Evolutionary conservation across 257 asterid genomes (phyloP).

Genomic region (Solanum peruvianum): DNA sequence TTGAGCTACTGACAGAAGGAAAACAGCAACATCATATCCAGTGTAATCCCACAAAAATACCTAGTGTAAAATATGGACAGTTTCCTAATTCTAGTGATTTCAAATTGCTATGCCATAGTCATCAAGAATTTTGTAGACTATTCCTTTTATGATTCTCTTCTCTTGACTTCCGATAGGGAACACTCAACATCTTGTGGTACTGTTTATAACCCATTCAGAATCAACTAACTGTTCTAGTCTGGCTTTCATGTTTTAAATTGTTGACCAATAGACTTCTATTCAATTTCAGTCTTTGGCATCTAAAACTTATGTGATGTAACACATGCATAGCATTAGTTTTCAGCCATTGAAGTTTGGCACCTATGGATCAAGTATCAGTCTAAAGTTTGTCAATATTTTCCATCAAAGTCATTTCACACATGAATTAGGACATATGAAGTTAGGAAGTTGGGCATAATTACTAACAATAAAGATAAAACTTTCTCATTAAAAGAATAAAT

Average conservation of each 20-base stretch:
- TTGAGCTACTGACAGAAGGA: background rate
- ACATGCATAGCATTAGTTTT: background rate
- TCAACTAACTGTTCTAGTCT: background rate
- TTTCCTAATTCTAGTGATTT: background rate
- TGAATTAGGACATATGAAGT: background rate
- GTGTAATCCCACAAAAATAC: background rate
- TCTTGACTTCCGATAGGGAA: background rate
- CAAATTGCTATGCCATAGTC: background rate
- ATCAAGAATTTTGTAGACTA: background rate
- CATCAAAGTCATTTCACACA: background rate
- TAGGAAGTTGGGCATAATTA: background rate
- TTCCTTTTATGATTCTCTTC: slow-evolving; percentile 1
- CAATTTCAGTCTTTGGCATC: background rate
- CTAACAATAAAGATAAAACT: background rate
- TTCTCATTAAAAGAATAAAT: background rate
- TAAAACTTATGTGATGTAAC: background rate
- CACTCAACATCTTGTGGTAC: background rate
- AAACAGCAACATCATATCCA: background rate
- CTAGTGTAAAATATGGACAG: background rate
- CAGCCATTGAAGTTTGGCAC: background rate
- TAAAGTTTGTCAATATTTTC: background rate
- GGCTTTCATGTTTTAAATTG: background rate
- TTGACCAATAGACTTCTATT: background rate
- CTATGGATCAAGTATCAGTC: background rate
- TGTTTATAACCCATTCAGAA: background rate